A percentile compares a stretch with the other conserved stretches of the same genome.
These are phyloP conservation scores for Oryza nivara DNA, from an alignment of 176 grass and related monocot genomes.

Conservation along the genomic window DNA sequence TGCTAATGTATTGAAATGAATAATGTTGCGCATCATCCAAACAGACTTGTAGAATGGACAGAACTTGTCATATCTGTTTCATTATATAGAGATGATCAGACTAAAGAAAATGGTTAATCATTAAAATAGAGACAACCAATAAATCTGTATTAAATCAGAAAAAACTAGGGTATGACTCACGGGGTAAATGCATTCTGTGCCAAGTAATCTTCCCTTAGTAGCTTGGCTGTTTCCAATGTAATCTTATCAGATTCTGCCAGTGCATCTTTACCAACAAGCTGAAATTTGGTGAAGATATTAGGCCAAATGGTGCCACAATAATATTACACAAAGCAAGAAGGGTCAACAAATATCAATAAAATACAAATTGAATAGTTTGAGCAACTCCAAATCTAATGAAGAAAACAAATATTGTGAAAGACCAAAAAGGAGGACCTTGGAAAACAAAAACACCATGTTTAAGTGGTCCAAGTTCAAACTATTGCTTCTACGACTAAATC, in stretches of 20 bases:
- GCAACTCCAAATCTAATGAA: neutral
- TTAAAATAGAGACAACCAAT: neutral
- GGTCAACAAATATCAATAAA: neutral
- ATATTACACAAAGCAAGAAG: conserved; percentile 1
- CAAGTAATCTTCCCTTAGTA: conserved; percentile 86
- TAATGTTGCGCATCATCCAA: conserved; percentile 96
- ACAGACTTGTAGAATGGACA: conserved; percentile 95
- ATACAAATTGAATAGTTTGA: neutral
- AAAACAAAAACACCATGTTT: neutral
- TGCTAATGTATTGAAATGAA: conserved; percentile 80
- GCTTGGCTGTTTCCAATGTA: conserved; percentile 78
- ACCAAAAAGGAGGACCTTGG: neutral
- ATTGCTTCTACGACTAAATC: neutral
- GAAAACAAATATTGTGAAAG: neutral
- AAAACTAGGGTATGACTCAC: conserved; percentile 42
- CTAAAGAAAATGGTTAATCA: neutral
- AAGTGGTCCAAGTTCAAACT: neutral
- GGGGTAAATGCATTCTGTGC: conserved; percentile 93
- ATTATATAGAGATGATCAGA: conserved; percentile 11
- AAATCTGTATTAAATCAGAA: neutral
- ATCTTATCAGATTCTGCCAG: conserved; percentile 85
- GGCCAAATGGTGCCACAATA: conserved; percentile 19
- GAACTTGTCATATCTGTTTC: conserved; percentile 77
- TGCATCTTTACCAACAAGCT: conserved; percentile 96
- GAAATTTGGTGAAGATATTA: conserved; percentile 39